phyloP scores from a whole-genome alignment of 495 filamentous ascomycete species.

The Glutinoglossum americanum region DNA sequence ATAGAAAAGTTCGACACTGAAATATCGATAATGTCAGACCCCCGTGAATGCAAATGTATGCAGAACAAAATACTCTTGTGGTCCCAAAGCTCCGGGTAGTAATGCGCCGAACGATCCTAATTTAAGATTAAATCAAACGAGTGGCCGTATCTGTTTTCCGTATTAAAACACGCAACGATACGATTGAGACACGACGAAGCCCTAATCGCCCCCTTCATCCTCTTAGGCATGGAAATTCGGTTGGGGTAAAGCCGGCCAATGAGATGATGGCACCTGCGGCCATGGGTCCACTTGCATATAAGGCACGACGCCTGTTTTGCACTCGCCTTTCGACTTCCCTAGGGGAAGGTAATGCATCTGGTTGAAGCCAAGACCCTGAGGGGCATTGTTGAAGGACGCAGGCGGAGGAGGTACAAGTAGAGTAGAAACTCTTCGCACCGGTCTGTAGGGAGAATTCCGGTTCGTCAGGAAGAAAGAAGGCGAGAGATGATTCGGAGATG shows the following conservation, averaged over 20 bases:
- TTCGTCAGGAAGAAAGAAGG: constrained; percentile 40
- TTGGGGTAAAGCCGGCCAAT: constrained; percentile 18
- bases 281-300: constrained; percentile 27
- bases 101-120: neutral
- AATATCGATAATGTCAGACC: neutral
- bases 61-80: neutral
- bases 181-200: neutral
- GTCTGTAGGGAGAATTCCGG: constrained; percentile 72
- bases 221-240: constrained; percentile 17
- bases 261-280: constrained; percentile 12
- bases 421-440: constrained; percentile 71
- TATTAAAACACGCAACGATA: neutral
- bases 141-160: neutral
- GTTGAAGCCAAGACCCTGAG: constrained; percentile 35
- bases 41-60: neutral
- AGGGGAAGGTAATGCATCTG: constrained; percentile 96
- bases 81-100: neutral
- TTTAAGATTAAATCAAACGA: neutral
- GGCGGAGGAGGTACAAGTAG: constrained; percentile 76
- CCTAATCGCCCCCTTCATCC: neutral
- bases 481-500: constrained; percentile 32
- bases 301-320: constrained; percentile 63
- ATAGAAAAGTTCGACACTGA: neutral
- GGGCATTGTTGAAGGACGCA: constrained; percentile 50
- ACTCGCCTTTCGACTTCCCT: constrained; percentile 49